Evolutionary conservation across 495 filamentous ascomycete genomes (phyloP).

Genomic region (Rusavskia elegans): DNA sequence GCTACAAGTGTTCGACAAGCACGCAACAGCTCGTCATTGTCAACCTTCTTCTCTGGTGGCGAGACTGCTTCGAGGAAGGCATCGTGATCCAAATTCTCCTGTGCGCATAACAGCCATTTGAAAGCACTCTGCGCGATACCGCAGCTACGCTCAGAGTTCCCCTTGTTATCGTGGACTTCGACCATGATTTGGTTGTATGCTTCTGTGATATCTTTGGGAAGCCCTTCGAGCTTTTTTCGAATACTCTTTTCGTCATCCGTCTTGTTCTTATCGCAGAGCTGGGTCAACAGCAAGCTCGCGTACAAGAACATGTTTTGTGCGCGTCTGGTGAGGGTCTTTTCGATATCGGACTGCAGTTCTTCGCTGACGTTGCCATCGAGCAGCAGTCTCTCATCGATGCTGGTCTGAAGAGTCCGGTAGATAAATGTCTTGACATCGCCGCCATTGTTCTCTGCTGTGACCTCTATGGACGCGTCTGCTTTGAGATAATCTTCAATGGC

Average conservation of each 20-base stretch:
- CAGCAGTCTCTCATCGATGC: conserved; percentile 3
- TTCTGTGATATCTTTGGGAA: conserved; percentile 4
- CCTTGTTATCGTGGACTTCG: conserved; percentile 7
- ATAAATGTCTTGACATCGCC: conserved; percentile 8
- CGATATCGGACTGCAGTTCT: conserved; percentile 1
- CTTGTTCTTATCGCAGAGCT: conserved; percentile 5
- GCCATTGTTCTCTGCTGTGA: conserved; percentile 8
- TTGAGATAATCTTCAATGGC: conserved; percentile 7
- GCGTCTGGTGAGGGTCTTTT: conserved; percentile 3
- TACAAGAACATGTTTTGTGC: conserved; percentile 8
- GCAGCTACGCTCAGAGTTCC: conserved; percentile 2
- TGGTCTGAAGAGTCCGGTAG: background rate
- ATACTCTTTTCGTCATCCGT: conserved; percentile 5
- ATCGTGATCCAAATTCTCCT: background rate
- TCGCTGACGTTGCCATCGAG: background rate
- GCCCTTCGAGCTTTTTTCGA: conserved; percentile 2
- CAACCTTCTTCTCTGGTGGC: conserved; percentile 4
- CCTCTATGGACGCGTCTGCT: conserved; percentile 2
- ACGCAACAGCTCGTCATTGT: background rate
- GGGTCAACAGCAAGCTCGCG: conserved; percentile 5
- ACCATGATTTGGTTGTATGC: conserved; percentile 5
- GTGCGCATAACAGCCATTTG: conserved; percentile 5
- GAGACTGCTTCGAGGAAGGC: conserved; percentile 6
- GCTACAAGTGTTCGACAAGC: conserved; percentile 7
- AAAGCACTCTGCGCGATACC: conserved; percentile 3